Evolutionary conservation across 805 yeast genomes (phyloP), one percentile per base, ranked within the genome.

Genomic region (Candida michaelii): DNA sequence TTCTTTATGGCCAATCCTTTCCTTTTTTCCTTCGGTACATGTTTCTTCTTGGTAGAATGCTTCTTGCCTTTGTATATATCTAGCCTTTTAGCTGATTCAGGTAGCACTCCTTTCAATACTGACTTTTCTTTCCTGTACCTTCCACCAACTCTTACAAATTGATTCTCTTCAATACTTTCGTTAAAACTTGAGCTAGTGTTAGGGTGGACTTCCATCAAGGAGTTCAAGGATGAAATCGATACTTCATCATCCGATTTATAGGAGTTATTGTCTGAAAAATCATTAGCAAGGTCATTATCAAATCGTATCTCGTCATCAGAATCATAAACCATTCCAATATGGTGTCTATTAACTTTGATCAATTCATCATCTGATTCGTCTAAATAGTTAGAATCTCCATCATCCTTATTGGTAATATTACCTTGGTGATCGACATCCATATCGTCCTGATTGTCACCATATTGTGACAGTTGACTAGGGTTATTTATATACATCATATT

Each of bases 1-100:
- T 67, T 69, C 41, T 54, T 56, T 5, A 63, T 45, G 2, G 73
- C 75, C 38, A 69, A 47, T 3, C 75, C 75, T 42, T 58, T 65
- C 33, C 74, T 51, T 24, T 18, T 58, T 51, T 27, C 57, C 59
- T 6, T 42, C 4, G 5, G 43, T 36, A 23, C 19, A 39, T 30
- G 19, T 34, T 23, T 30, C 35, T 42, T 27, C 9, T 39, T 12
- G 4, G n/a, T 4, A 5, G 17, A n/a, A 15, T n/a, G 7, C 11
- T 24, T 40, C 17, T 43, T 27, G 29, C 32, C 42, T 31, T 55
- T 55, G 36, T 55, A 65, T 11, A 59, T 47, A 5, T 50, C 54
- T 7, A 66, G 49, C 16, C 70, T 44, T 43, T 62, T 67, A 4
- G 71, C 66, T 3, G 73, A 68, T 40, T 67, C 73, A 0, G 74